Evolutionary conservation across 352 stramenopile genomes (phyloP), one percentile per base, ranked within the genome.

Genomic region (Phytophthora kernoviae): DNA sequence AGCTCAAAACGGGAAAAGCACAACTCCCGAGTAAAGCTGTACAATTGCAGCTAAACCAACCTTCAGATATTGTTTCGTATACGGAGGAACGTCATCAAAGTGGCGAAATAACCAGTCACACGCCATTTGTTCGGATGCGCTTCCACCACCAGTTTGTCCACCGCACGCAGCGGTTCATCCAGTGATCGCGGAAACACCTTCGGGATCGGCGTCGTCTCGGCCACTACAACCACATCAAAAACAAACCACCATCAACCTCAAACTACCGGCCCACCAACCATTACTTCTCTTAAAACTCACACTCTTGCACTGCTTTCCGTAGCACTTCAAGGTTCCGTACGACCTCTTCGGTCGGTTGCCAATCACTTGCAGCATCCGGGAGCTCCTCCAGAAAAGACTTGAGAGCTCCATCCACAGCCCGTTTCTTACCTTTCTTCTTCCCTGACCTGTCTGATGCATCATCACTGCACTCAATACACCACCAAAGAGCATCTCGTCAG

Each of bases 1-100:
- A 52, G 12, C 7, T 21, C 51, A 17, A 63, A 11, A 50, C 26
- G n/a, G n/a, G n/a, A n/a, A n/a, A 53, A 27, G 17, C 17, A 14
- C 2, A 51, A 4, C 11, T 22, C 7, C 21, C 11, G 34, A 24
- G 1, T 30, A 6, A 30, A 30, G 6, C 3, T 30, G 6, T 20
- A 14, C 20, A 17, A n/a, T 2, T 2, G 11, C 11, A 20, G 33
- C 10, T n/a, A 26, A 18, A 37, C 65, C 12, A 40, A 91, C 83
- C 74, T 93, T 92, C 18, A 96, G 54, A 30, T 92, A 93, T 57
- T 92, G 86, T 56, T 96, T 96, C 2, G 87, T 96, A 56, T 93
- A 96, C 27, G 87, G 39, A 96, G 58, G 56, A 96, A 96, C 39
- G 79, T 87, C 87, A 94, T 94, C 26, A 96, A 68, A 51, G 84